Conservation (phyloP, 1,139 yeast genomes). For the Pichia kudriavzevii region DNA sequence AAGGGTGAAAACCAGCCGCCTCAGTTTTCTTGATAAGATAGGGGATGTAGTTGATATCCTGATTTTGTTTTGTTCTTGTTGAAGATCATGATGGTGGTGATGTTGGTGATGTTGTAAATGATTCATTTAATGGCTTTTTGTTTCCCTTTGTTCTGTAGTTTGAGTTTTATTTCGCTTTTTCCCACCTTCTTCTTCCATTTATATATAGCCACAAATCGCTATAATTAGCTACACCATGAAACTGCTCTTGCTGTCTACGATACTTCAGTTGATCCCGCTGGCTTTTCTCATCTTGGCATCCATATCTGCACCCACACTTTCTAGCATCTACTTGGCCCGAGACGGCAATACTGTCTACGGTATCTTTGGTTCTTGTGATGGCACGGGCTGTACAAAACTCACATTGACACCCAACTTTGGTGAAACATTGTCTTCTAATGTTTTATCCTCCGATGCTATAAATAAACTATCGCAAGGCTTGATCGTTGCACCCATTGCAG, state of each 20-base stretch:
- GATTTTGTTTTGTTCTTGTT: too few relatives aligned
- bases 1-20: too few relatives aligned
- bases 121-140: too few relatives aligned
- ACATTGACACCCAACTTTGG: too few relatives aligned
- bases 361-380: conserved; percentile 40
- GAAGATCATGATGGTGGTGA: too few relatives aligned
- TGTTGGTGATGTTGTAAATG: too few relatives aligned
- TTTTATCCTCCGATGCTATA: conserved; percentile 13
- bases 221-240: too few relatives aligned
- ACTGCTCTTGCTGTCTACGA: conserved; percentile 9
- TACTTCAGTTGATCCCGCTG: conserved; percentile 30
- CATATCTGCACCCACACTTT: conserved; percentile 41
- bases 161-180: too few relatives aligned
- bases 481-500: conserved; percentile 26
- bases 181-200: background rate
- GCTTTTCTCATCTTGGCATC: conserved; percentile 40
- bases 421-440: conserved; percentile 5
- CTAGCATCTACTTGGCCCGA: conserved; percentile 33
- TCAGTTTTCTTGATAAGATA: too few relatives aligned
- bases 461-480: conserved; percentile 21
- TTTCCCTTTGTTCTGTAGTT: too few relatives aligned
- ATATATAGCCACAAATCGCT: too few relatives aligned
- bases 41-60: too few relatives aligned
- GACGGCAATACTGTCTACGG: conserved; percentile 25
- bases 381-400: conserved; percentile 4